phyloP scores from a whole-genome alignment of 139 green algal genomes.

The Chlamydomonas asymmetrica region DNA sequence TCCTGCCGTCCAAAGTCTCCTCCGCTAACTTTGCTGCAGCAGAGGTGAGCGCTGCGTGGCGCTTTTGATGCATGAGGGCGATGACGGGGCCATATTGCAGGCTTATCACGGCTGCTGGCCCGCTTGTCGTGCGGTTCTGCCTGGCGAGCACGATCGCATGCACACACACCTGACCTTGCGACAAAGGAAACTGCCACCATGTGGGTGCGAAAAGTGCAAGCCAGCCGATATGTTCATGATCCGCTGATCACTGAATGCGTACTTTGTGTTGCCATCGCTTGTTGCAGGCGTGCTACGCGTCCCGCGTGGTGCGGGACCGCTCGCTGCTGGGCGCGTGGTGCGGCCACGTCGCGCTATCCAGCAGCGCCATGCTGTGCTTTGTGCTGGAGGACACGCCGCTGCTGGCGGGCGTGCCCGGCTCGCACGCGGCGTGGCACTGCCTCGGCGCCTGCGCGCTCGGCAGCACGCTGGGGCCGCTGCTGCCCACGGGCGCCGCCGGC shows the following conservation, averaged over 20 bases:
- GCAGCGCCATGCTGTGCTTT: slow-evolving; percentile 48
- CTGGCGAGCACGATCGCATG: background rate
- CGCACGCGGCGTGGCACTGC: slow-evolving; percentile 62
- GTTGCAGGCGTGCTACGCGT: slow-evolving; percentile 25
- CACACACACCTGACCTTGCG: too few species aligned
- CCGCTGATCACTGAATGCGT: background rate
- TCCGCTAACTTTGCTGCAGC: slow-evolving; percentile 42
- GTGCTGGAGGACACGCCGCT: slow-evolving; percentile 44
- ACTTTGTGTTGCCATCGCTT: background rate
- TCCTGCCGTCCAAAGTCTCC: slow-evolving; percentile 58
- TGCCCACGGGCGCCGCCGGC: too few species aligned
- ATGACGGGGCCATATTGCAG: too few species aligned
- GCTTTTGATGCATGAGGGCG: too few species aligned
- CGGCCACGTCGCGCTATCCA: slow-evolving; percentile 41
- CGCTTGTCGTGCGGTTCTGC: too few species aligned
- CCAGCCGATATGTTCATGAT: background rate
- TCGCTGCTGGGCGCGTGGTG: slow-evolving; percentile 35
- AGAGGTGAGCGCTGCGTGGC: slow-evolving; percentile 24
- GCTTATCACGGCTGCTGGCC: too few species aligned
- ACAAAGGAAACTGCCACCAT: too few species aligned
- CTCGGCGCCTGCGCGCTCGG: slow-evolving; percentile 34
- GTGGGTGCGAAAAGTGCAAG: too few species aligned
- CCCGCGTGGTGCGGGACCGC: background rate
- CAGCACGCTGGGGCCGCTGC: slow-evolving; percentile 44
- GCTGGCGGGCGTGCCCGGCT: slow-evolving; percentile 26